Percentiles rank a stretch among this genome's conserved stretches.
Evolutionary conservation across 1,284 basidiomycete species (phyloP).

Genomic region (Golubevia sp.): DNA sequence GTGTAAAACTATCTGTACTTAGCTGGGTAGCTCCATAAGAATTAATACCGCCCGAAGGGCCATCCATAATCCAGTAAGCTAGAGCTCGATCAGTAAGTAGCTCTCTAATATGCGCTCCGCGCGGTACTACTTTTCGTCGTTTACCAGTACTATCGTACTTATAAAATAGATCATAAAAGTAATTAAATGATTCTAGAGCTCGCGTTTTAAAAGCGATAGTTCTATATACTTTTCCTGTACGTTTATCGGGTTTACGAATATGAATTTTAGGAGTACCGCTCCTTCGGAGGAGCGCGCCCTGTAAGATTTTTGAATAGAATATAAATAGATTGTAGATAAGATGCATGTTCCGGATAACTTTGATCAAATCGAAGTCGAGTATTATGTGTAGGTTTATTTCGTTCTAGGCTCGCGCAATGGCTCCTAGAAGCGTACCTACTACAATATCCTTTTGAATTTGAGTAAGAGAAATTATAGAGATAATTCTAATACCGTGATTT

Average conservation of each 20-base stretch:
- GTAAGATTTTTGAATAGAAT: no score
- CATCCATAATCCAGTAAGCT: conserved; percentile 10
- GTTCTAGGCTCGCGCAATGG: no score
- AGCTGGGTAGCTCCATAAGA: background rate
- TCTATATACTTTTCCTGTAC: conserved; percentile 8
- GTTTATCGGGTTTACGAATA: conserved; percentile 8
- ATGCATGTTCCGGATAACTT: no score
- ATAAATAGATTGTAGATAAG: no score
- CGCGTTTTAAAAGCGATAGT: conserved; percentile 4
- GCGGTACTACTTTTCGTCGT: conserved; percentile 2
- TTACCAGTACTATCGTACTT: conserved; percentile 5
- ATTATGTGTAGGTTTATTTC: no score
- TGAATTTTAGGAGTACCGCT: conserved; percentile 5
- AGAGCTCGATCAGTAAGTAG: conserved; percentile 5
- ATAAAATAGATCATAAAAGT: conserved; percentile 8
- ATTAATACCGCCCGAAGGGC: conserved; percentile 1
- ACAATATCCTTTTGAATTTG: no score
- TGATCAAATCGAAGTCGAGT: no score
- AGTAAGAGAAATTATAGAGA: background rate
- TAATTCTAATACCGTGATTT: conserved; percentile 1
- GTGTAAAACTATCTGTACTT: conserved; percentile 10
- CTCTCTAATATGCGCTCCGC: conserved; percentile 4
- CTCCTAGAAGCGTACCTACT: no score
- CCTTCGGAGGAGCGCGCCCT: no score
- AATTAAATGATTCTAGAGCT: conserved; percentile 2